Evolutionary conservation across 2,329 filamentous ascomycete genomes (phyloP).

Genomic region (Xylariaceae sp.): DNA sequence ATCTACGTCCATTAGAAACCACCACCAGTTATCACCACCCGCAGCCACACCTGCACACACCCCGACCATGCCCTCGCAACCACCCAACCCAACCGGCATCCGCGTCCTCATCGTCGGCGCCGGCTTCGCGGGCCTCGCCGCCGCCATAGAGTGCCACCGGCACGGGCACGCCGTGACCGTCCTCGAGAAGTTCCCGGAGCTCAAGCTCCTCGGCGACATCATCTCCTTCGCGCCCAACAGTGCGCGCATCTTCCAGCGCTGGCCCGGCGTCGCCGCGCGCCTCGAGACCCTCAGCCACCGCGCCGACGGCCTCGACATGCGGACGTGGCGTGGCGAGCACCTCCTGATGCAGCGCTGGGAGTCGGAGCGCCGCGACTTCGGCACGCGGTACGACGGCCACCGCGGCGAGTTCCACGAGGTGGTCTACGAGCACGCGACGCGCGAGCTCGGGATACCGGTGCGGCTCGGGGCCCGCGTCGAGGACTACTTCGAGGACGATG

Average conservation of each 20-base stretch:
- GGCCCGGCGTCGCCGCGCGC: conserved; percentile 44
- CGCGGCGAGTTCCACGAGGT: conserved; percentile 48
- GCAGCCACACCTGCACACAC: too few relatives aligned
- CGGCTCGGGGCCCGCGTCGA: conserved; percentile 39
- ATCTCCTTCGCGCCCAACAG: conserved; percentile 54
- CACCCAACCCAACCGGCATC: conserved; percentile 34
- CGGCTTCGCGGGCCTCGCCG: conserved; percentile 56
- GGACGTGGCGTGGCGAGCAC: conserved; percentile 47
- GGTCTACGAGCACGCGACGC: conserved; percentile 43
- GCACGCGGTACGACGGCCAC: conserved; percentile 49
- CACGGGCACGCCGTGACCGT: conserved; percentile 47
- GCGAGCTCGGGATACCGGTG: conserved; percentile 45
- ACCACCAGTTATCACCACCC: too few relatives aligned
- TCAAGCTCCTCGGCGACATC: conserved; percentile 43
- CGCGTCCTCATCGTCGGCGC: conserved; percentile 44
- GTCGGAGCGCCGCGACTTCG: conserved; percentile 32
- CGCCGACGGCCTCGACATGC: conserved; percentile 40
- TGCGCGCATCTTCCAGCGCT: conserved; percentile 52
- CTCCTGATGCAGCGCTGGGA: conserved; percentile 43
- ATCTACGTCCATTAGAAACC: too few relatives aligned
- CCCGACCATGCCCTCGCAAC: conserved; percentile 1
- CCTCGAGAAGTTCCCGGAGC: conserved; percentile 41
- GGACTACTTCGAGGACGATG: conserved; percentile 40
- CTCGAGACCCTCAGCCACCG: conserved; percentile 44
- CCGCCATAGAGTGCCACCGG: conserved; percentile 54